Conservation (phyloP, 495 filamentous ascomycete genomes). For the Penicillium psychrofluorescens region DNA sequence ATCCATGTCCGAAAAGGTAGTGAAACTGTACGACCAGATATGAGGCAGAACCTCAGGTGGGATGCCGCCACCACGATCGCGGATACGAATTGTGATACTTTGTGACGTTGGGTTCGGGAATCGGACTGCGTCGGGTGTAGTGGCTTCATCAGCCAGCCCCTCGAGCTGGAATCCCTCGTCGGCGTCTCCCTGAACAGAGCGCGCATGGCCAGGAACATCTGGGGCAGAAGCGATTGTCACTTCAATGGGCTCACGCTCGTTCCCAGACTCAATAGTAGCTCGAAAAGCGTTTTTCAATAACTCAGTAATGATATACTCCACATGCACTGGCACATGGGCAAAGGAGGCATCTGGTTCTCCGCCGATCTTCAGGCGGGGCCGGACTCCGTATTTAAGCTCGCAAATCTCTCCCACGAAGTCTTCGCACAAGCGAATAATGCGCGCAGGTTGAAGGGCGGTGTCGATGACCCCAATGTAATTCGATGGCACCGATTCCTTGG, state of each 20-base stretch:
- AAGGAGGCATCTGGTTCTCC: slow-evolving; percentile 76
- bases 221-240: slow-evolving; percentile 89
- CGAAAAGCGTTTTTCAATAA: slow-evolving; percentile 95
- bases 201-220: slow-evolving; percentile 34
- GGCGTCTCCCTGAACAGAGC: slow-evolving; percentile 15
- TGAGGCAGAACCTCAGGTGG: slow-evolving; percentile 70
- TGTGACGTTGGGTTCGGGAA: slow-evolving; percentile 51
- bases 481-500: slow-evolving; percentile 44
- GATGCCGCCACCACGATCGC: slow-evolving; percentile 92
- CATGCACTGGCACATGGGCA: slow-evolving; percentile 87
- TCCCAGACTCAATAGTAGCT: slow-evolving; percentile 76
- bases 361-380: slow-evolving; percentile 72
- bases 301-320: slow-evolving; percentile 96
- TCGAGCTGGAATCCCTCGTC: slow-evolving; percentile 27
- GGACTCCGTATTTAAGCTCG: slow-evolving; percentile 89
- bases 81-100: slow-evolving; percentile 89
- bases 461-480: slow-evolving; percentile 97
- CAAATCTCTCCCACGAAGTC: slow-evolving; percentile 92
- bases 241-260: slow-evolving; percentile 72
- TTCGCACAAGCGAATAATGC: slow-evolving; percentile 72
- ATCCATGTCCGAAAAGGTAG: slow-evolving; percentile 74
- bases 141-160: slow-evolving; percentile 19
- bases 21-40: slow-evolving; percentile 95
- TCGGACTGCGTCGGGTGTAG: slow-evolving; percentile 30
- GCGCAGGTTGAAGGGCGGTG: slow-evolving; percentile 76